Percentiles rank a stretch among this genome's conserved stretches.
phyloP scores from a whole-genome alignment of 768 basidiomycete species.

The Pleurotus pulmonarius region DNA sequence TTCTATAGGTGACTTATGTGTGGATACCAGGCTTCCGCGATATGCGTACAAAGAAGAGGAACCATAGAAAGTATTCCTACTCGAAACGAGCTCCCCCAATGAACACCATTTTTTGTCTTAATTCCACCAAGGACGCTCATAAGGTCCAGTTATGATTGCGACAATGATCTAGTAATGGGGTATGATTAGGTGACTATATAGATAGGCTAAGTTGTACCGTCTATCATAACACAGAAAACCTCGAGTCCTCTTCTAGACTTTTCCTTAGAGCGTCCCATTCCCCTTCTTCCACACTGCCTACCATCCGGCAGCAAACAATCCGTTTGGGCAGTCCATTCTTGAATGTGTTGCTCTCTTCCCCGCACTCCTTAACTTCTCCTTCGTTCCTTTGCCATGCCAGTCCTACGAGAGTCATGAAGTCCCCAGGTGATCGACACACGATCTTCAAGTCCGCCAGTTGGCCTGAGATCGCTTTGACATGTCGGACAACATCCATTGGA shows the following conservation, averaged over 20 bases:
- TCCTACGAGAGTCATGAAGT: background rate
- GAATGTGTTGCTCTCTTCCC: background rate
- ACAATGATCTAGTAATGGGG: no score
- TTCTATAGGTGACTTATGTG: background rate
- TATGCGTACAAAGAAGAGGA: conserved; percentile 55
- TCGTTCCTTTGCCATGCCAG: background rate
- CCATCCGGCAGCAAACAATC: background rate
- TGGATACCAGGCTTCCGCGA: conserved; percentile 48
- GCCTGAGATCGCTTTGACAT: background rate
- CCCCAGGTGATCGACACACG: background rate
- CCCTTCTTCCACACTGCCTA: background rate
- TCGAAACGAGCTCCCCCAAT: conserved; percentile 30
- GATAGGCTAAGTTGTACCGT: no score
- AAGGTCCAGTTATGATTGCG: no score
- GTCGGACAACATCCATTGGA: background rate
- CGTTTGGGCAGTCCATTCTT: background rate
- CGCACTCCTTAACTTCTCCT: background rate
- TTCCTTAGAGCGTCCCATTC: background rate
- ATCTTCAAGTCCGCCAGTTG: background rate
- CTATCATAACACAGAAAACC: conserved; percentile 4
- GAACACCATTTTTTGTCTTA: no score
- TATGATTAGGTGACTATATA: no score
- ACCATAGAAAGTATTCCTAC: conserved; percentile 57
- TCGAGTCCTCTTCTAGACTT: background rate
- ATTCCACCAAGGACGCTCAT: no score